These are phyloP conservation scores for Oryza longistaminata DNA, from an alignment of 176 grass and related monocot genomes.

Conservation along the genomic window DNA sequence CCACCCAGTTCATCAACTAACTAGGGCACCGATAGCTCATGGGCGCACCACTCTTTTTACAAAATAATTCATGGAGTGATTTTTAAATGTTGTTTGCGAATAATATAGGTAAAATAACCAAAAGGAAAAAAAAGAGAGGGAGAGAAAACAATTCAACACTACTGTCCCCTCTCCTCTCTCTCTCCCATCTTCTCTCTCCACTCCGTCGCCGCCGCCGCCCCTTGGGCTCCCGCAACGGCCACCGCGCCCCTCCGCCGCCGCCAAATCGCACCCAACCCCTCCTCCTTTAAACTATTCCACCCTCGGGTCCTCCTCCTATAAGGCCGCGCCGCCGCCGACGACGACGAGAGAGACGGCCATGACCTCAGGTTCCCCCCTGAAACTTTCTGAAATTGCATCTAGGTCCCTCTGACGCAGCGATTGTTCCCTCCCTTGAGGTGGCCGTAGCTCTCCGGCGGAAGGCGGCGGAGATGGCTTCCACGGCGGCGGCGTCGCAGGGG, in stretches of 20 bases:
- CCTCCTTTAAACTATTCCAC: slow-evolving; percentile 32
- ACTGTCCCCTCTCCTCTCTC: background rate
- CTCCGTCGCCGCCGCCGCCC: slow-evolving; percentile 14
- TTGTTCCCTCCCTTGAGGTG: slow-evolving; percentile 41
- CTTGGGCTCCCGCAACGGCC: slow-evolving; percentile 48
- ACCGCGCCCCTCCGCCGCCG: slow-evolving; percentile 38
- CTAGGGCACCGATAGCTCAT: no score
- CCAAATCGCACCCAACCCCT: slow-evolving; percentile 38
- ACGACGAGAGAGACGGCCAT: slow-evolving; percentile 20
- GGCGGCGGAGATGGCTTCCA: slow-evolving; percentile 42
- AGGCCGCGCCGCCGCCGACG: slow-evolving; percentile 44
- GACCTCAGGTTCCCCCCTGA: slow-evolving; percentile 41
- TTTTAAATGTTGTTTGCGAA: no score
- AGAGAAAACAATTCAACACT: background rate
- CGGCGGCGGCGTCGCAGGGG: slow-evolving; percentile 20
- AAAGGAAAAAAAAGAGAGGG: background rate
- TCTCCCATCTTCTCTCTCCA: slow-evolving; percentile 17
- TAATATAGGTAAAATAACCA: background rate
- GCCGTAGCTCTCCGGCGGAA: slow-evolving; percentile 46
- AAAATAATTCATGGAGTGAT: no score
- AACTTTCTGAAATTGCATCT: background rate
- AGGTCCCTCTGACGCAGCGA: background rate
- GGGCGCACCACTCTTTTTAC: no score
- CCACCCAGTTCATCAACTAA: no score
- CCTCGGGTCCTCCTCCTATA: slow-evolving; percentile 16